A percentile compares a stretch with the other conserved stretches of the same genome.
Evolutionary conservation across 768 basidiomycete genomes (phyloP).

Genomic region (Favolaschia claudopus): DNA sequence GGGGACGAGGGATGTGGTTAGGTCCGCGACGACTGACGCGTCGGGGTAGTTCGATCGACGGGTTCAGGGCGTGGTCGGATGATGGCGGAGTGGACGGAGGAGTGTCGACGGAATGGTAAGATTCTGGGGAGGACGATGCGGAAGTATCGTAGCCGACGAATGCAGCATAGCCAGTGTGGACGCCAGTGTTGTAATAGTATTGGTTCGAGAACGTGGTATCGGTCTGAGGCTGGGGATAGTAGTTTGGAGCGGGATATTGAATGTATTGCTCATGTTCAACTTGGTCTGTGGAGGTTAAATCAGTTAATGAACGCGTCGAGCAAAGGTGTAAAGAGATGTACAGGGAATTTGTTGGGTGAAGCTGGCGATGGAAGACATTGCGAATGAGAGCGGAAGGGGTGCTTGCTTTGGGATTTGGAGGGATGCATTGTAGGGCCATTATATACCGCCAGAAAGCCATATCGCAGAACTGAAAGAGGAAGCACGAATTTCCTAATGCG

Average conservation of each 20-base stretch:
- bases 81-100: background rate
- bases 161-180: background rate
- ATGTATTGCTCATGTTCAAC: background rate
- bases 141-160: background rate
- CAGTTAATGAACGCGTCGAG: background rate
- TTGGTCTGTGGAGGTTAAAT: slow-evolving; percentile 6
- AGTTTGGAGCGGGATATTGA: background rate
- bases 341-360: background rate
- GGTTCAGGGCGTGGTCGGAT: background rate
- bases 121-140: slow-evolving; percentile 2
- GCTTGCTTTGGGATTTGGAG: slow-evolving; percentile 7
- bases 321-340: background rate
- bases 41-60: slow-evolving; percentile 8
- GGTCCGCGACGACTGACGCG: slow-evolving; percentile 31
- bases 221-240: background rate
- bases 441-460: slow-evolving; percentile 26
- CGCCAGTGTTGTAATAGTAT: too few relatives aligned
- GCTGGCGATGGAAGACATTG: background rate
- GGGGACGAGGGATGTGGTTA: slow-evolving; percentile 75
- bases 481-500: slow-evolving; percentile 17
- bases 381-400: background rate
- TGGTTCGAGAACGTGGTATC: background rate
- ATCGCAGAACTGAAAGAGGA: slow-evolving; percentile 21
- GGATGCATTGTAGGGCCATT: slow-evolving; percentile 21
- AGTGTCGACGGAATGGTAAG: background rate